A percentile compares a stretch with the other conserved stretches of the same genome.
phyloP scores from a whole-genome alignment of 352 stramenopile species.

The Phytophthora idaei region DNA sequence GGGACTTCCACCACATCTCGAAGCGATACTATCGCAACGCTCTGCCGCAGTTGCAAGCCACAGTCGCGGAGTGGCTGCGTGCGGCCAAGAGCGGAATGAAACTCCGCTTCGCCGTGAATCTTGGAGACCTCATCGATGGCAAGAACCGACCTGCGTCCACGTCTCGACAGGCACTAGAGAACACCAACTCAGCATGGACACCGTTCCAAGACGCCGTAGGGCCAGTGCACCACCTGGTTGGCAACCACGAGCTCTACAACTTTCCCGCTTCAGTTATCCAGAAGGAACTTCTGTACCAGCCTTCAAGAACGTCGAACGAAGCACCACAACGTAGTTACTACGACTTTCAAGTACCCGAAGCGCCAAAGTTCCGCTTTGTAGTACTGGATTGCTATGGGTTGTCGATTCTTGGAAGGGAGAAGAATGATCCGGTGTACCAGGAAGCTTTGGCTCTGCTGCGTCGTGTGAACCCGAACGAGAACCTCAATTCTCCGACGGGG shows the following conservation, averaged over 20 bases:
- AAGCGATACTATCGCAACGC: slow-evolving; percentile 77
- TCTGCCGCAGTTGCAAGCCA: slow-evolving; percentile 49
- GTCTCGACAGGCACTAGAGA: slow-evolving; percentile 53
- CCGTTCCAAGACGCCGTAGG: slow-evolving; percentile 52
- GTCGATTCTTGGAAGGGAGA: slow-evolving; percentile 59
- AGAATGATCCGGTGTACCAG: slow-evolving; percentile 49
- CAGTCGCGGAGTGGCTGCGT: slow-evolving; percentile 60
- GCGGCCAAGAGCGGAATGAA: slow-evolving; percentile 29
- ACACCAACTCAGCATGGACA: slow-evolving; percentile 42
- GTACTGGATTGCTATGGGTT: slow-evolving; percentile 77
- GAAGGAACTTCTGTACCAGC: slow-evolving; percentile 48
- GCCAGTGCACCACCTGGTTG: slow-evolving; percentile 76
- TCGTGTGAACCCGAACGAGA: slow-evolving; percentile 67
- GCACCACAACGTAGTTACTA: slow-evolving; percentile 52
- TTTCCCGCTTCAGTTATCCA: slow-evolving; percentile 55
- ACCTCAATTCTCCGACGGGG: slow-evolving; percentile 72
- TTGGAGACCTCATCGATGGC: slow-evolving; percentile 84
- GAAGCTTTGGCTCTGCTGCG: slow-evolving; percentile 50
- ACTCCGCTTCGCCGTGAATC: slow-evolving; percentile 72
- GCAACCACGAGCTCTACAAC: slow-evolving; percentile 90
- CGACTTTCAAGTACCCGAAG: slow-evolving; percentile 54
- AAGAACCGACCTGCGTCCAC: slow-evolving; percentile 64
- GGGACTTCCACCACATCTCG: slow-evolving; percentile 75
- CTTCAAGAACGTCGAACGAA: slow-evolving; percentile 17
- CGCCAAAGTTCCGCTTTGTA: slow-evolving; percentile 60